A percentile compares a stretch with the other conserved stretches of the same genome.
These are phyloP conservation scores for Alternaria sp. DNA, from an alignment of 2,329 filamentous ascomycete genomes.

Conservation along the genomic window DNA sequence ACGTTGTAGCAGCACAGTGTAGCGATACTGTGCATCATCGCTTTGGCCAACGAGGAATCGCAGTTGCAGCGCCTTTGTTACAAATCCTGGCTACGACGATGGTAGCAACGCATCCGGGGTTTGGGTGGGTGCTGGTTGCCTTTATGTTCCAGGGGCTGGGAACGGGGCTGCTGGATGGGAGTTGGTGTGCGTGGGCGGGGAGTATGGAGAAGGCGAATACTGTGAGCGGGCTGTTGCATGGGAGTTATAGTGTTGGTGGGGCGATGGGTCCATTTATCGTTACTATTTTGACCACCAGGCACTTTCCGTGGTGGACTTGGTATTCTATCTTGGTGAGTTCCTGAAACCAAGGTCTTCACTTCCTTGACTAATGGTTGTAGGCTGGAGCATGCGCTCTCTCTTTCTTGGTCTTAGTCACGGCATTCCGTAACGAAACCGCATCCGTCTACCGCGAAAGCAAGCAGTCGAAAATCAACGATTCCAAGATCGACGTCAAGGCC, in stretches of 20 bases:
- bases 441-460: conserved; percentile 42
- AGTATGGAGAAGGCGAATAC: conserved; percentile 53
- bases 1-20: conserved; percentile 53
- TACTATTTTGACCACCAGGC: conserved; percentile 37
- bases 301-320: conserved; percentile 51
- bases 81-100: conserved; percentile 46
- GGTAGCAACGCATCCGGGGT: conserved; percentile 44
- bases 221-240: conserved; percentile 54
- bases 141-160: conserved; percentile 51
- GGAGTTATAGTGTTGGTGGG: conserved; percentile 52
- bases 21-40: conserved; percentile 53
- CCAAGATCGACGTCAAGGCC: conserved; percentile 17
- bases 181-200: conserved; percentile 59
- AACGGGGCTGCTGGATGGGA: conserved; percentile 54
- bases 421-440: conserved; percentile 52
- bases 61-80: conserved; percentile 51
- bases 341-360: too few species aligned
- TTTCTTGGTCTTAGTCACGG: conserved; percentile 40
- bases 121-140: conserved; percentile 44
- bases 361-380: not conserved
- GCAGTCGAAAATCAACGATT: conserved; percentile 12
- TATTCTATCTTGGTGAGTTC: conserved; percentile 52
- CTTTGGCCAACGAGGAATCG: conserved; percentile 56
- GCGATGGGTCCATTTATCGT: conserved; percentile 51
- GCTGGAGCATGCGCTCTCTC: conserved; percentile 23